A percentile compares a stretch with the other conserved stretches of the same genome.
phyloP scores from a whole-genome alignment of 2,329 filamentous ascomycete species.

The Dissoconium aciculare region DNA sequence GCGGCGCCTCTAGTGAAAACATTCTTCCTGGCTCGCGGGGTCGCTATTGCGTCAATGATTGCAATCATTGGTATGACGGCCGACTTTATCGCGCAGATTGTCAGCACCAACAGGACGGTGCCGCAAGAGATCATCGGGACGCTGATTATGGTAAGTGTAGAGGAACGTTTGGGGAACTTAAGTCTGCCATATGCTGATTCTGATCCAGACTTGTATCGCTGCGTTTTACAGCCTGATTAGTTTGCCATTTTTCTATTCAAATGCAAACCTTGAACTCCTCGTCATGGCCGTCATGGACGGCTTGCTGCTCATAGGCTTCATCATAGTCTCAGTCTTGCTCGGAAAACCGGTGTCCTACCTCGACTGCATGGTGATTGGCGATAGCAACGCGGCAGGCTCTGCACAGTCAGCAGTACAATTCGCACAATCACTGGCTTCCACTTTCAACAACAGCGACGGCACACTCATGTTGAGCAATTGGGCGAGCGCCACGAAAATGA shows the following conservation, averaged over 20 bases:
- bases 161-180: too few species aligned
- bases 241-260: conserved; percentile 69
- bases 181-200: too few species aligned
- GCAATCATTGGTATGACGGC: conserved; percentile 65
- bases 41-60: conserved; percentile 65
- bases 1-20: conserved; percentile 55
- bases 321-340: conserved; percentile 61
- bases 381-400: conserved; percentile 31
- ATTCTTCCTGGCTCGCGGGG: conserved; percentile 59
- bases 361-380: conserved; percentile 47
- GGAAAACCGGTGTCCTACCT: conserved; percentile 69
- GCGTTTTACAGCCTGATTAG: conserved; percentile 55
- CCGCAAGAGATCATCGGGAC: conserved; percentile 64
- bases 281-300: conserved; percentile 54
- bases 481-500: conserved; percentile 46
- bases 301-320: conserved; percentile 58
- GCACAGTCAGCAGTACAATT: conserved; percentile 38
- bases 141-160: conserved; percentile 64
- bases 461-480: conserved; percentile 38
- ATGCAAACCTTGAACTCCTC: conserved; percentile 60
- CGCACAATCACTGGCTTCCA: conserved; percentile 37
- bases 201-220: conserved; percentile 56
- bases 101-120: conserved; percentile 47
- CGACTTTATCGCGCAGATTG: conserved; percentile 69
- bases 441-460: conserved; percentile 36